A percentile compares a stretch with the other conserved stretches of the same genome.
Evolutionary conservation across 1,139 yeast genomes (phyloP).

Genomic region (Hemisphaericaspora xylofermentans): DNA sequence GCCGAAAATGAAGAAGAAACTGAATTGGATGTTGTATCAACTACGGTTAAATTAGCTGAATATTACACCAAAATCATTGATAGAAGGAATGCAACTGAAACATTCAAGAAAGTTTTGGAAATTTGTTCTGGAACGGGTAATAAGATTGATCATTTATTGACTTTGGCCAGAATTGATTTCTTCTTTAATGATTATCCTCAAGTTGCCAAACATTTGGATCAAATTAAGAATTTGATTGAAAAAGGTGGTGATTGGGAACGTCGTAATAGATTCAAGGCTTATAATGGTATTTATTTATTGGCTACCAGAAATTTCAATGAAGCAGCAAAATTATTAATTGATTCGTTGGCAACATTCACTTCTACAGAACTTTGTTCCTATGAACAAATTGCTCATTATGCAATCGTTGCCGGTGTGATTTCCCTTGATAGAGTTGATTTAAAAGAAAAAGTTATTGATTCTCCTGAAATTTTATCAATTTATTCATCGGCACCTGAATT

Average conservation of each 20-base stretch:
- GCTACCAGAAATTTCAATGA: constrained; percentile 84
- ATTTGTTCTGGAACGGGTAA: constrained; percentile 84
- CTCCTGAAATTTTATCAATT: constrained; percentile 88
- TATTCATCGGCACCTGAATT: constrained; percentile 69
- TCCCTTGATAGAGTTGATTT: constrained; percentile 81
- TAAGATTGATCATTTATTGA: constrained; percentile 80
- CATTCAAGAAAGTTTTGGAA: constrained; percentile 73
- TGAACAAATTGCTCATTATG: constrained; percentile 86
- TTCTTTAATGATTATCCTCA: constrained; percentile 77
- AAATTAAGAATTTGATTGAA: constrained; percentile 73
- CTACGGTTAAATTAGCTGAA: constrained; percentile 81
- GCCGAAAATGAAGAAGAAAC: constrained; percentile 91
- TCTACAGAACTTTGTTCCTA: constrained; percentile 90
- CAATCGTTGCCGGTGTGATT: constrained; percentile 82
- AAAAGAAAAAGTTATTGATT: constrained; percentile 82
- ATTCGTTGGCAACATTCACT: constrained; percentile 92
- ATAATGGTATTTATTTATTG: constrained; percentile 78
- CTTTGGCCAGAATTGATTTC: constrained; percentile 82
- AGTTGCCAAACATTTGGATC: constrained; percentile 73
- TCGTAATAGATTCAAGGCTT: constrained; percentile 90
- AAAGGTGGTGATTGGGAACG: constrained; percentile 99
- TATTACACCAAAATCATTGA: constrained; percentile 86
- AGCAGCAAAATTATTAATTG: constrained; percentile 80
- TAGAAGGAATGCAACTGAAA: constrained; percentile 65
- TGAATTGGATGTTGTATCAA: constrained; percentile 75